Percentiles rank a stretch among this genome's conserved stretches.
Conservation (phyloP, 1,139 yeast species). For the Chernovozyma sophiae-reginae region DNA sequence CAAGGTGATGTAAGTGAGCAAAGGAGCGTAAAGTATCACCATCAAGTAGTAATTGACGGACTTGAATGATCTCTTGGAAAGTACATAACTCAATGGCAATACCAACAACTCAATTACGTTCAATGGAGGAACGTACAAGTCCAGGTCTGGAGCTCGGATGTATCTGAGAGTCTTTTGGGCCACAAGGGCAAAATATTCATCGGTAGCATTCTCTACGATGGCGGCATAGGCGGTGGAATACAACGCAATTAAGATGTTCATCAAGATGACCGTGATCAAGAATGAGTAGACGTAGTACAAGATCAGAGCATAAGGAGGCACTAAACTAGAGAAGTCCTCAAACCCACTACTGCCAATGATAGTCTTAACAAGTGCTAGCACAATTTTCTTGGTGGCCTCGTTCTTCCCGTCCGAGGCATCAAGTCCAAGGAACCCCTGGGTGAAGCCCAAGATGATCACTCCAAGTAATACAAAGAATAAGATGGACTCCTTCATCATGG, state of each 20-base stretch:
- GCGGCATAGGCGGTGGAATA: slow-evolving; percentile 81
- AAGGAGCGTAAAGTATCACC: slow-evolving; percentile 66
- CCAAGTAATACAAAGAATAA: slow-evolving; percentile 71
- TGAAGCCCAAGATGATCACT: slow-evolving; percentile 72
- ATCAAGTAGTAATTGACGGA: slow-evolving; percentile 49
- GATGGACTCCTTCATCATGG: slow-evolving; percentile 82
- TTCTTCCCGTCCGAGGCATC: slow-evolving; percentile 84
- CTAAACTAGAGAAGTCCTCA: slow-evolving; percentile 63
- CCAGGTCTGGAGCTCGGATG: slow-evolving; percentile 84
- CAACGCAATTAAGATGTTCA: slow-evolving; percentile 80
- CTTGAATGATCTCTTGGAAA: slow-evolving; percentile 24
- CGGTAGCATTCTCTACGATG: slow-evolving; percentile 77
- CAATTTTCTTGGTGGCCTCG: slow-evolving; percentile 65
- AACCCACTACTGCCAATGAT: slow-evolving; percentile 73
- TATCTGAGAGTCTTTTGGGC: slow-evolving; percentile 82
- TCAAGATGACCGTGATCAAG: slow-evolving; percentile 64
- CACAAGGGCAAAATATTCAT: slow-evolving; percentile 79
- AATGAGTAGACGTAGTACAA: slow-evolving; percentile 76
- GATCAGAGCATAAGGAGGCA: slow-evolving; percentile 79
- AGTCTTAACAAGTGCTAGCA: slow-evolving; percentile 64
- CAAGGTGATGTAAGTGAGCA: slow-evolving; percentile 54
- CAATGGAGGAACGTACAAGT: slow-evolving; percentile 82
- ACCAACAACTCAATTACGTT: slow-evolving; percentile 64
- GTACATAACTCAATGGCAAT: slow-evolving; percentile 28
- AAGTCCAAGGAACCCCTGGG: slow-evolving; percentile 82